Base-by-base conservation (phyloP, 1,284 basidiomycete species). In the Papiliotrema nemorosa region DNA sequence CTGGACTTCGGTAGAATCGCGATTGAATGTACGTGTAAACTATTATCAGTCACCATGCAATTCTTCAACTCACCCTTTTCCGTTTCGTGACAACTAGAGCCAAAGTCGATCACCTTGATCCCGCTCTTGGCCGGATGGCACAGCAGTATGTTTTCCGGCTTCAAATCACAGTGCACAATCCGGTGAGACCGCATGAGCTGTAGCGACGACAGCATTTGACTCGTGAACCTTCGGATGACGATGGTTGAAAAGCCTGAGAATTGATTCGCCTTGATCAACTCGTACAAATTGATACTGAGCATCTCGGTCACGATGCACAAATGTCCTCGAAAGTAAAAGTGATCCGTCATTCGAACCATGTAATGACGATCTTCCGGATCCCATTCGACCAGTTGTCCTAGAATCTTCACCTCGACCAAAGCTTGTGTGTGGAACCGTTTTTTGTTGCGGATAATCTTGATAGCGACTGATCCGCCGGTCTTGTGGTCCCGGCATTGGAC, bases 11-110 rank as follows among this genome's bases (percentile, higher is more conserved):
- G 73, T 98, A 98, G 78, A 98, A 98, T 34, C 94, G 84, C 12
- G 92, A 96, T 73, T 98, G 94, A 69, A 99, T 98, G 77, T 99
- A 99, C 3, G 96, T 98, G 73, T 98, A 98, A 56, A 99, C 94
- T 96, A 59, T n/a, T 47, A 47, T 24, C 13, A 24, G 20, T 39
- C 50, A 36, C 57, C 40, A 24, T 13, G 7, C 18, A 18, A 20
- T n/a, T 16, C 20, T 35, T 2, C 13, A 6, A 78, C 84, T 63
- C 66, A 94, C 92, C 93, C 79, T 97, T 98, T 77, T 98, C 96
- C 65, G 97, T 87, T 73, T 98, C 96, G 61, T 97, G 88, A 74
- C 96, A 98, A 69, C 92, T 97, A 66, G 90, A 94, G 36, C 96
- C 96, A 73, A 98, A 99, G 75, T 99, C 96, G 63, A 99, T 98